These are phyloP conservation scores for Fusarium armeniacum DNA, from an alignment of 2,329 filamentous ascomycete genomes.

Conservation along the genomic window DNA sequence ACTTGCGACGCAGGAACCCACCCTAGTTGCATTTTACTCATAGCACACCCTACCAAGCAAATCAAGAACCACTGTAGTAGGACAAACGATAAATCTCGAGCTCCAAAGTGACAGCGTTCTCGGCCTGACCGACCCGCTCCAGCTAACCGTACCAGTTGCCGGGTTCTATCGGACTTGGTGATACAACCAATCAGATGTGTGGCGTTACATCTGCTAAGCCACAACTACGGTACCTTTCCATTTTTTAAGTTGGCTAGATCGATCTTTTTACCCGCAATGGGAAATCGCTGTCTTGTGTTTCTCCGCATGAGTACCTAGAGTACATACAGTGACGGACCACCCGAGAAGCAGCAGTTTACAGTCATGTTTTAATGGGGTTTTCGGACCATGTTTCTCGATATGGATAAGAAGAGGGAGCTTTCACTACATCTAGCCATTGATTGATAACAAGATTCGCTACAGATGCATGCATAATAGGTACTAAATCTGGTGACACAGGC, in stretches of 20 bases:
- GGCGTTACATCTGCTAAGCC: constrained; percentile 38
- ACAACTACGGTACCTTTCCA: constrained; percentile 20
- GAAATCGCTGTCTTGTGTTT: constrained; percentile 29
- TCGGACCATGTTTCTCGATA: constrained; percentile 24
- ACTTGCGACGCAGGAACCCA: constrained; percentile 37
- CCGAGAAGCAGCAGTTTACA: constrained; percentile 16
- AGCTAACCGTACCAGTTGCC: constrained; percentile 5
- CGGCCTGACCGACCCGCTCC: constrained; percentile 47
- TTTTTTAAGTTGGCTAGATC: constrained; percentile 37
- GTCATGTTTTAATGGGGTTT: background rate
- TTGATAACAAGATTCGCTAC: constrained; percentile 1
- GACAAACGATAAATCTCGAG: constrained; percentile 13
- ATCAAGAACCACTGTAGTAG: constrained; percentile 29
- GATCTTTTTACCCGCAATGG: constrained; percentile 35
- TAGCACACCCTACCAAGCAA: constrained; percentile 11
- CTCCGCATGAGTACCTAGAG: constrained; percentile 14
- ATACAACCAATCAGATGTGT: constrained; percentile 40
- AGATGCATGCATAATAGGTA: background rate
- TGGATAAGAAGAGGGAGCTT: constrained; percentile 5
- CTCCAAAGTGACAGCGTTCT: constrained; percentile 32
- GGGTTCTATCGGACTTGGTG: constrained; percentile 31
- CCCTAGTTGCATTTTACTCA: constrained; percentile 23
- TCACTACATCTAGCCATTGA: background rate
- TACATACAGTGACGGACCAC: constrained; percentile 19
- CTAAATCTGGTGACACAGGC: constrained; percentile 1